Evolutionary conservation across 1,139 yeast genomes (phyloP).

Genomic region (Zygosaccharomyces sapae): DNA sequence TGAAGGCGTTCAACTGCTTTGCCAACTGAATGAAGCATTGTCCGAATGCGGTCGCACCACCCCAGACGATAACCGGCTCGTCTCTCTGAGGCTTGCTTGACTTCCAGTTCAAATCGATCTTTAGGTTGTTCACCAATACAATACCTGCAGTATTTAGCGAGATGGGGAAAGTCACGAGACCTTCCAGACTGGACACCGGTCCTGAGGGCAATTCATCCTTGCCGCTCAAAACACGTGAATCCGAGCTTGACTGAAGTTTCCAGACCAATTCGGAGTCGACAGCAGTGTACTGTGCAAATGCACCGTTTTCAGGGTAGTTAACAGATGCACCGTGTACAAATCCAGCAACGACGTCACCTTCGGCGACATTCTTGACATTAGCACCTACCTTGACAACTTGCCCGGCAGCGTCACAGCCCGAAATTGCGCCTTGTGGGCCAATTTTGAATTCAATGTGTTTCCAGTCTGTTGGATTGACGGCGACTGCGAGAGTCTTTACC

Average conservation of each 20-base stretch:
- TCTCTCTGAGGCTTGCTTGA: slow-evolving; percentile 22
- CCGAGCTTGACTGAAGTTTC: slow-evolving; percentile 27
- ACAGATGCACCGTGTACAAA: slow-evolving; percentile 47
- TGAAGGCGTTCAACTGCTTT: slow-evolving; percentile 39
- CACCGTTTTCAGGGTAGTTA: slow-evolving; percentile 45
- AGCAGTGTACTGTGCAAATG: slow-evolving; percentile 54
- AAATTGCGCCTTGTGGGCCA: slow-evolving; percentile 45
- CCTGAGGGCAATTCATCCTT: slow-evolving; percentile 37
- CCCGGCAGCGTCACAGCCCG: slow-evolving; percentile 62
- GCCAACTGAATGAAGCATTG: slow-evolving; percentile 48
- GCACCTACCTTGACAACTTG: slow-evolving; percentile 54
- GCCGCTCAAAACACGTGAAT: slow-evolving; percentile 23
- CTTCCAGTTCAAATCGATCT: slow-evolving; percentile 1
- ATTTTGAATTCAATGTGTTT: slow-evolving; percentile 46
- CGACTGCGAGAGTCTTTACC: slow-evolving; percentile 54
- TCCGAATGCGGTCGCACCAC: slow-evolving; percentile 57
- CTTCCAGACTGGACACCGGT: slow-evolving; percentile 49
- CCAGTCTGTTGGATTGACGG: slow-evolving; percentile 76
- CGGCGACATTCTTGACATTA: slow-evolving; percentile 43
- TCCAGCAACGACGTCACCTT: slow-evolving; percentile 53
- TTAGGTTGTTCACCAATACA: slow-evolving; percentile 19
- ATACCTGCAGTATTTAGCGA: slow-evolving; percentile 47
- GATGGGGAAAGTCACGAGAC: slow-evolving; percentile 57
- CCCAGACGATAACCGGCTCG: slow-evolving; percentile 46
- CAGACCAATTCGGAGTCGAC: slow-evolving; percentile 41